A percentile compares a stretch with the other conserved stretches of the same genome.
Evolutionary conservation across 345 rosid genomes (phyloP).

Genomic region (Toxicodendron radicans): DNA sequence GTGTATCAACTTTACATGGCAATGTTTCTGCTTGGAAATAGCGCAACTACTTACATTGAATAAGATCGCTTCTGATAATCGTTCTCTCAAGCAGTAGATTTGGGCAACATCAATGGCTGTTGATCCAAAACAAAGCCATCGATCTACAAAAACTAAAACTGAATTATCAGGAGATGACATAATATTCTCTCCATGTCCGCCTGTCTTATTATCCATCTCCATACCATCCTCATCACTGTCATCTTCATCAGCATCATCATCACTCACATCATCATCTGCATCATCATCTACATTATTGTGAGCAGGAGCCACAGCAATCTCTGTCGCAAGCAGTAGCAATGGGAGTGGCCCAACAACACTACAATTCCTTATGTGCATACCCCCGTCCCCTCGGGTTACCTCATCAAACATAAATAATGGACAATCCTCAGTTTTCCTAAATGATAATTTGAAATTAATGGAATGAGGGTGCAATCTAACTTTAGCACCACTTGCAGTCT

Average conservation of each 20-base stretch:
- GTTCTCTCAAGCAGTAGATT: slow-evolving; percentile 85
- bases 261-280: slow-evolving; percentile 38
- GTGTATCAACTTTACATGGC: not conserved
- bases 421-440: slow-evolving; percentile 36
- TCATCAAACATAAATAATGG: slow-evolving; percentile 79
- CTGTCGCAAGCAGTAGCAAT: slow-evolving; percentile 66
- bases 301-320: slow-evolving; percentile 75
- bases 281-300: slow-evolving; percentile 29
- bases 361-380: slow-evolving; percentile 70
- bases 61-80: slow-evolving; percentile 64
- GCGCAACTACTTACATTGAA: slow-evolving; percentile 51
- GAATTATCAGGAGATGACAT: slow-evolving; percentile 81
- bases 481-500: slow-evolving; percentile 73
- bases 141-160: slow-evolving; percentile 64
- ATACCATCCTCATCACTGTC: slow-evolving; percentile 50
- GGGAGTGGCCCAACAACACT: slow-evolving; percentile 75
- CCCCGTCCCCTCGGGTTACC: slow-evolving; percentile 83
- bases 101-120: slow-evolving; percentile 88
- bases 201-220: slow-evolving; percentile 33
- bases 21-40: not conserved
- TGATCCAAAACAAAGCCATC: slow-evolving; percentile 74
- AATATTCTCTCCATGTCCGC: slow-evolving; percentile 37
- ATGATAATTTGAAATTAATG: slow-evolving; percentile 48
- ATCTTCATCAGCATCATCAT: slow-evolving; percentile 44
- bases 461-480: slow-evolving; percentile 73